Evolutionary conservation across 768 basidiomycete genomes (phyloP), one percentile per base, ranked within the genome.

Genomic region (Saitozyma sp.): DNA sequence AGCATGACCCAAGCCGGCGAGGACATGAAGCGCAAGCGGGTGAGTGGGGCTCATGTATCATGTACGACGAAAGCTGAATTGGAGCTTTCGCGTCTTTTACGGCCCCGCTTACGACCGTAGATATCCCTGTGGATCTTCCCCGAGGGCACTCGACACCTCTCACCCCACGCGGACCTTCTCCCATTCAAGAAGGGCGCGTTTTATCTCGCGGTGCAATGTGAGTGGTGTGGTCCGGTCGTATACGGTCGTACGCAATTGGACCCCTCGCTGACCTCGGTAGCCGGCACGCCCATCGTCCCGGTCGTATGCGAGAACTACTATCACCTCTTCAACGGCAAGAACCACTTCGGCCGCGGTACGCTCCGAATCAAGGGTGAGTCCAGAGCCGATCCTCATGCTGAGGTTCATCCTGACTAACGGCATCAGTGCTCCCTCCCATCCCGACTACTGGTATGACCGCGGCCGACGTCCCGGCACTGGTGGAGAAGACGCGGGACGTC

Each of bases 101-200:
- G 29, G 29, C 2, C 5, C 2, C 29, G 59, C 60, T 65, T 42
- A 61, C 51, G 11, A 37, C 40, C 78, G 82, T 80, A 85, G 64
- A 84, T 89, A 16, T 92, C 91, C 10, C 80, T 97, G 43, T 94
- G 91, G 89, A 87, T 98, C 81, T 98, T 91, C 81, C 91, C 94
- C 0, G 95, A 98, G 81, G 95, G 95, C 40, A 98, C 95, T 10
- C 85, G 95, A 42, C 86, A 90, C 59, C 84, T 85, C 65, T 84
- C 84, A 19, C 83, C 87, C 62, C 79, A 83, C 20, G 84, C 88
- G 9, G 84, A 86, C 51, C 81, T 98, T 75, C 83, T 90, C 5
- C 88, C 91, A 2, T 88, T 98, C 83, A 98, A 98, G 84, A 98
- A 96, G 79, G 95, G 95, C 48, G 94, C 92, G 6, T 98, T 97